Base-by-base conservation (phyloP, 768 basidiomycete genomes). In the Amyloporia xantha region DNA sequence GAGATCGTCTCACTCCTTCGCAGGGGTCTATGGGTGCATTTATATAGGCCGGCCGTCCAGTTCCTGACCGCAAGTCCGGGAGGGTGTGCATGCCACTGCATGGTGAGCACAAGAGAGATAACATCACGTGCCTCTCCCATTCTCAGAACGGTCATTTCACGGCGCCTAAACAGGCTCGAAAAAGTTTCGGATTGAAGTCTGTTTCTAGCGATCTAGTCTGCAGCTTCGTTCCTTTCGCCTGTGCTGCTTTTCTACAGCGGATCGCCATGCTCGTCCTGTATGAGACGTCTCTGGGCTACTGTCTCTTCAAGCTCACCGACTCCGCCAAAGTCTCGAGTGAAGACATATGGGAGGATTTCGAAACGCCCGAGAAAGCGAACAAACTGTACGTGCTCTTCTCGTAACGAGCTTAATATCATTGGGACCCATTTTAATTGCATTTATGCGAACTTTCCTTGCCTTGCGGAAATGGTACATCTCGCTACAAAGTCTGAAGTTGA, bases 221-320 rank as follows among this genome's bases (percentile, higher is more conserved):
- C 38, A 23, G 33, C 41, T 45, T 23, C 10, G 11, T 27, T 50
- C 43, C 21, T 44, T 44, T n/a, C n/a, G n/a, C n/a, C 36, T 52
- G 27, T 33, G 25, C 50, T 39, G 13, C 17, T 28, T 43, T 42
- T 21, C 10, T 25, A 17, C 41, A 15, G 13, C 25, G 36, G 23
- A 35, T 37, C 49, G 39, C n/a, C 52, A 98, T 98, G 93, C 80
- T 97, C 68, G 94, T 98, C 39, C 77, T 99, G 55, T 92, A 93
- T 73, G 96, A 98, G 74, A 93, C 92, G 1, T 81, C 92, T 35
- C 81, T 95, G 69, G 92, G 95, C 69, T 97, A 92, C 76, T 93
- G 91, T 74, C 86, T 99, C 47, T 97, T 99, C 84, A 96, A 96
- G 70, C 77, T 95, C 55, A 84, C 85, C 46, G 86, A 92, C 70